Base-by-base conservation (phyloP, 2,329 filamentous ascomycete genomes). In the Amylocarpus encephaloides region DNA sequence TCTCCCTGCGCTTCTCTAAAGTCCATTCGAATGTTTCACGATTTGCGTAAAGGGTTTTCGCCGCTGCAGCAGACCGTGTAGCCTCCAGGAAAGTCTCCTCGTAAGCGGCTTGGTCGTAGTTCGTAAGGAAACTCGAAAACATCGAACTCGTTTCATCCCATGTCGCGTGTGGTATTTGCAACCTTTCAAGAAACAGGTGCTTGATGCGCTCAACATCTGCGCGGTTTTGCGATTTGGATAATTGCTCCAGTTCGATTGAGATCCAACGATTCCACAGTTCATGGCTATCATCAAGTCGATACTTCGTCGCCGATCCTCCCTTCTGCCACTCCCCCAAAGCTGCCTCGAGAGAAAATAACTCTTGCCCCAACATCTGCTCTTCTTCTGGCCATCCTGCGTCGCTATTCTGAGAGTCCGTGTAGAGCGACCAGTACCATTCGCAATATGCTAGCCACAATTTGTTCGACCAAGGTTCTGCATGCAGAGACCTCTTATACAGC, bases 261-360 rank as follows among this genome's bases (percentile, higher is more conserved):
- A 88, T 75, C 77, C 86, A 92, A 56, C 83, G 81, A 63, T 91
- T 80, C 88, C 88, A 94, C 10, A 93, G 76, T 50, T 82, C 68
- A 64, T 90, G 83, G 63, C 88, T 92, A 65, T 90, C 86, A 63
- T 79, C 79, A 51, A 93, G 72, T 53, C 86, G 84, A 67, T 84
- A 88, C 63, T 83, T 80, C 47, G 87, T 86, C 38, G 81, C 79
- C 54, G 83, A 77, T 58, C 87, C 82, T 33, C 80, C 88, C 61
- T 86, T 77, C 64, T 83, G 79, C 77, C 88, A 88, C 1, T 88
- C 75, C 48, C 80, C 78, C 48, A 88, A 70, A 41, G 86, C 79
- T 42, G 78, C 70, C 32, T 84, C 79, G 55, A 85, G 78, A 6
- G 80, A 80, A 67, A 93, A 92, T 36, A 88, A 70, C 56, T 90